Conservation (phyloP, 2,329 filamentous ascomycete genomes). For the Lachnum nothofagi region DNA sequence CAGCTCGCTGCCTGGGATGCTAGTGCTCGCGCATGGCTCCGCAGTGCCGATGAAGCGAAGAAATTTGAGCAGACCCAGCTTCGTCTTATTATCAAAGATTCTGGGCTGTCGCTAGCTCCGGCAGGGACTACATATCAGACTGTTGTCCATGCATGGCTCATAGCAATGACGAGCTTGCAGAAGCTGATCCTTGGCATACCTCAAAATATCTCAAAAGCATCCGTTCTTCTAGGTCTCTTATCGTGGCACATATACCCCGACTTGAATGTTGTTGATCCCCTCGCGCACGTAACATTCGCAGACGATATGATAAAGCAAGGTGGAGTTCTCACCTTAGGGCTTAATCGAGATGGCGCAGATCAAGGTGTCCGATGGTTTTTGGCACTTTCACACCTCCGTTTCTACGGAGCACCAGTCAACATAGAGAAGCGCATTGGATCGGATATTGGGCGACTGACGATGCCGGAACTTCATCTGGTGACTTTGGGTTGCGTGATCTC, state of each 20-base stretch:
- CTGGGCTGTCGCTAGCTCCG: slow-evolving; percentile 22
- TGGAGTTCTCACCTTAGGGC: too few species aligned
- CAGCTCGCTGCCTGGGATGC: slow-evolving; percentile 36
- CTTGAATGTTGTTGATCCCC: slow-evolving; percentile 14
- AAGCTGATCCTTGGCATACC: slow-evolving; percentile 22
- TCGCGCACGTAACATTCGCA: too few species aligned
- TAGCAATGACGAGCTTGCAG: background rate
- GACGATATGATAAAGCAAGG: too few species aligned
- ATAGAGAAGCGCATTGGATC: too few species aligned
- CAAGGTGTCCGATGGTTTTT: too few species aligned
- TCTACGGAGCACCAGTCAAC: too few species aligned
- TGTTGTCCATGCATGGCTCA: slow-evolving; percentile 19
- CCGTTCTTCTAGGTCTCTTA: slow-evolving; percentile 30
- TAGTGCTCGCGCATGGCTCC: slow-evolving; percentile 36
- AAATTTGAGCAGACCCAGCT: slow-evolving; percentile 27
- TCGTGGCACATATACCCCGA: slow-evolving; percentile 37
- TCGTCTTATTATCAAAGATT: slow-evolving; percentile 30
- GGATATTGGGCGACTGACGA: too few species aligned
- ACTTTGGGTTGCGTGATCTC: too few species aligned
- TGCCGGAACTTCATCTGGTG: too few species aligned
- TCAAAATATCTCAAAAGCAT: slow-evolving; percentile 23
- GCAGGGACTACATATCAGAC: slow-evolving; percentile 25
- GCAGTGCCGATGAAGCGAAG: slow-evolving; percentile 30
- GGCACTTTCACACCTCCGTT: too few species aligned
- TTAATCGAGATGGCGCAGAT: too few species aligned